Conservation (phyloP, 129 eudicot species). For the Helianthus annuus region HanXRQr2.0-SUNRISE NC_035433.2:36725949-36726448, state of each 20-base stretch:
- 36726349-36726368: conserved; percentile 53
- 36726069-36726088: no score
- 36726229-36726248: conserved; percentile 52
- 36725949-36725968: no score
- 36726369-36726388: conserved; percentile 49
- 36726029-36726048: no score
- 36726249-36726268: conserved; percentile 18
- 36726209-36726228: conserved; percentile 44
- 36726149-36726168: not conserved
- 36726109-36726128: no score
- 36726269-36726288: not conserved
- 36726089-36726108: no score
- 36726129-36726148: not conserved
- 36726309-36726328: not conserved
- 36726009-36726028: no score
- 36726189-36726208: conserved; percentile 31
- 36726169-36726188: conserved; percentile 29
- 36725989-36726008: no score
- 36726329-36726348: conserved; percentile 54
- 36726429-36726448: not conserved
- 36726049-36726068: no score
- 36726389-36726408: conserved; percentile 73
- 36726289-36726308: not conserved
- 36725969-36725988: no score
- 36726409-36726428: conserved; percentile 22